Base-by-base conservation (phyloP, 2,329 filamentous ascomycete genomes). In the Drechslerella dactyloides region DNA sequence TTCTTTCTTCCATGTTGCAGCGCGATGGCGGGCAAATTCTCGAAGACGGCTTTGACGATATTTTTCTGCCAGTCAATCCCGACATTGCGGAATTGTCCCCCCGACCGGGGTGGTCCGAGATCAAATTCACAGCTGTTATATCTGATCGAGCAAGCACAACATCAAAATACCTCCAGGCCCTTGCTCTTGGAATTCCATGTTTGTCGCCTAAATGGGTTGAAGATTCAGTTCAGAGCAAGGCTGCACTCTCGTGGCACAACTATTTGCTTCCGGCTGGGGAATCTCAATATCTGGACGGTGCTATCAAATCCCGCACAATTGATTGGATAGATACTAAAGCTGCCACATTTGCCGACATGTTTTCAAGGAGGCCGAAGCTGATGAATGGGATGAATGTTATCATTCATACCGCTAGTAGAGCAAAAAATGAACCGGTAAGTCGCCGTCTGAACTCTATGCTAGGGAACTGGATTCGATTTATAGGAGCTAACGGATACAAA, bases 111-210 rank as follows among this genome's bases (percentile, higher is more conserved):
- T 84, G 85, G 21, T 77, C 81, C 37, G 80, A 84, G 1, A 82
- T 87, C 0, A 89, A 90, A 0, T 97, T 99, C 77, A 87, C 90
- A 0, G 93, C 91, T 2, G 82, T 97, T 13, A 90, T 99, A 69
- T 89, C 93, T 0, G 91, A 97, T 77, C 85, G 86, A 2, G 90
- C 96, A 78, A 94, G 90, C 5, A 87, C 93, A 52, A 92, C 91
- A 74, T 86, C 88, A 55, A 99, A 97, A 78, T 97, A 94, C 79
- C 90, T 97, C 84, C 93, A 97, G 80, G 94, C 94, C 0, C 85
- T 99, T 1, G 93, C 94, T 0, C 85, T 99, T 0, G 91, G 91
- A 0, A 81, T 99, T 0, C 94, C 94, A 0, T 96, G 93, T 76
- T 83, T 99, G 1, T 89, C 91, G 4, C 85, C 87, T 4, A 87